Percentiles rank a stretch among this genome's conserved stretches.
These are phyloP conservation scores for Sordariomycetes sp. DNA, from an alignment of 2,329 filamentous ascomycete genomes.

Conservation along the genomic window DNA sequence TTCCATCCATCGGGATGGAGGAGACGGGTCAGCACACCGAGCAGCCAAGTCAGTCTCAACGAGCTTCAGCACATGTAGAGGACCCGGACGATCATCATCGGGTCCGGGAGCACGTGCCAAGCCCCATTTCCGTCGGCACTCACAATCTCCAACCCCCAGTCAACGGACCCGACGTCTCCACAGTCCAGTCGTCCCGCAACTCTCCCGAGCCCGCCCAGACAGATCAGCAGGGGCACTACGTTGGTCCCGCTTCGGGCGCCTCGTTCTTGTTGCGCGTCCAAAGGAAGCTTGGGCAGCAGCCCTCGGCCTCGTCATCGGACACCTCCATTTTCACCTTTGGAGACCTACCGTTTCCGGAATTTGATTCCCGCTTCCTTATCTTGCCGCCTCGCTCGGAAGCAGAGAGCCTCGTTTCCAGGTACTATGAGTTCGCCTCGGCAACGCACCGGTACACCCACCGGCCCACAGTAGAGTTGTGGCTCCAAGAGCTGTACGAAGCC, in stretches of 20 bases:
- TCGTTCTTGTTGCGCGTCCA: neutral
- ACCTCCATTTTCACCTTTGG: constrained; percentile 1
- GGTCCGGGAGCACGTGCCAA: neutral
- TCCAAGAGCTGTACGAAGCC: neutral
- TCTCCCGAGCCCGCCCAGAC: neutral
- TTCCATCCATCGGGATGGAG: neutral
- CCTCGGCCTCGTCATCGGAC: neutral
- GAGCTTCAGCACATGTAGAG: neutral
- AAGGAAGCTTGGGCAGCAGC: neutral
- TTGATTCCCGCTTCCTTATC: neutral
- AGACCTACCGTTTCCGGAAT: neutral
- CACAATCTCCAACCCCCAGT: too few relatives aligned
- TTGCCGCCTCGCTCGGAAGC: neutral
- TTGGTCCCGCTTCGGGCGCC: neutral
- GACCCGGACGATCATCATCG: neutral
- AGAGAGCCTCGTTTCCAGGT: constrained; percentile 16
- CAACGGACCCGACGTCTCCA: too few relatives aligned
- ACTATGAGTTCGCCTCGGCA: constrained; percentile 20
- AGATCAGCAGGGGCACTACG: neutral
- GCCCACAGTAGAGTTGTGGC: neutral
- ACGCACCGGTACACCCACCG: neutral
- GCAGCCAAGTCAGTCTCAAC: too few relatives aligned
- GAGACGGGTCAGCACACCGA: too few relatives aligned
- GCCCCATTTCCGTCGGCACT: neutral
- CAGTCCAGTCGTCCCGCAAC: neutral